Base-by-base conservation (phyloP, 208 protist species). In the Leishmania guyanensis region DNA sequence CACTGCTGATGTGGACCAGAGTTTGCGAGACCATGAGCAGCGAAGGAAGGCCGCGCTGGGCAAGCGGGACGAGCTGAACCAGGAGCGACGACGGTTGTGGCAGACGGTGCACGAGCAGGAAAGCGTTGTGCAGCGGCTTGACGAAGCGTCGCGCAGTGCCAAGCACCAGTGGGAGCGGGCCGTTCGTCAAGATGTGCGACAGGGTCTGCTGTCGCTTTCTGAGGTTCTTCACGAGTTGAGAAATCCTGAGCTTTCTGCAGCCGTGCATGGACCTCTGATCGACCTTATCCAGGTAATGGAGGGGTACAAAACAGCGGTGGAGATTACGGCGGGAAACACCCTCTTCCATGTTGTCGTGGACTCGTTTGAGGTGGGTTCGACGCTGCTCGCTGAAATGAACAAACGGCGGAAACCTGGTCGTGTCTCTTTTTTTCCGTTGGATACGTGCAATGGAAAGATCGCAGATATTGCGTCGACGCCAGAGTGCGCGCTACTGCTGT, bases 291-390 rank as follows among this genome's bases (percentile, higher is more conserved):
- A 78, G 1, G 95, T 96, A 71, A 85, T 91, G 16, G 93, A 98
- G 12, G 90, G 86, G 16, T 99, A 96, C 84, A 87, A 93, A 53
- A 95, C 92, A 3, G 97, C 99, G 5, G 92, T 99, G 5, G 99
- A 99, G 53, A 97, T 99, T 5, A 97, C 96, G 9, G 98, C 97
- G 39, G 98, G 97, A 20, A 99, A 98, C 84, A 82, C 92, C 17
- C 90, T 99, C 3, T 99, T 99, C 86, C 93, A 99, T 86, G 89
- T 99, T 33, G 98, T 99, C 9, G 98, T 99, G 17, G 99, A 99
- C 78, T 96, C 86, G 12, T 99, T 99, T 86, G 93, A 98, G 39
- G 89, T 92, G 2, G 98, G 98, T 65, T 87, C 92, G 2, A 82
- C 87, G 16, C 74, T 99, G 22, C 87, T 99, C 0, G 86, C 97